A percentile compares a stretch with the other conserved stretches of the same genome.
Evolutionary conservation across 352 stramenopile genomes (phyloP).

Genomic region (Aphanomyces stellatus): DNA sequence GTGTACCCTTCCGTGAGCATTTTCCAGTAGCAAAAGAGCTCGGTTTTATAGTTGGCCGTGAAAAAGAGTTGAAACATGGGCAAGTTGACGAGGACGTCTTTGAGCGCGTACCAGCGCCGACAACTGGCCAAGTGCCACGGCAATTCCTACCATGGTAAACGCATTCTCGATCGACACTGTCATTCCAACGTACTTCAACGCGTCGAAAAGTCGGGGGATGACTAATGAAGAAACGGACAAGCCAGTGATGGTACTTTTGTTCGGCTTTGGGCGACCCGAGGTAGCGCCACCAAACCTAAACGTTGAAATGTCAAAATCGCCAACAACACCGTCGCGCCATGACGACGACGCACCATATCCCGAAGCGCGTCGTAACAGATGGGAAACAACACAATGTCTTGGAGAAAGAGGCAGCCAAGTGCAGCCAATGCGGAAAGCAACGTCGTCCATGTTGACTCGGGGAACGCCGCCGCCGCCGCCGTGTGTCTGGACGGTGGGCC

Average conservation of each 20-base stretch:
- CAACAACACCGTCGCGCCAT: no score
- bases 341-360: slow-evolving; percentile 77
- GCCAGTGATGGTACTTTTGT: slow-evolving; percentile 69
- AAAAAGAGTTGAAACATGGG: slow-evolving; percentile 89
- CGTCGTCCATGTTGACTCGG: slow-evolving; percentile 55
- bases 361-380: slow-evolving; percentile 84
- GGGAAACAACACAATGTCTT: slow-evolving; percentile 80
- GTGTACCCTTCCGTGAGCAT: slow-evolving; percentile 66
- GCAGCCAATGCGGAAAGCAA: slow-evolving; percentile 60
- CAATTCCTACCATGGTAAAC: no score
- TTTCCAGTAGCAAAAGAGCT: slow-evolving; percentile 89
- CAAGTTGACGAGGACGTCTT: slow-evolving; percentile 82
- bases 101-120: slow-evolving; percentile 79
- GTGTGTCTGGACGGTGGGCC: slow-evolving; percentile 27
- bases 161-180: background rate
- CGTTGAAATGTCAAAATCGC: background rate
- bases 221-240: slow-evolving; percentile 77
- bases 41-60: slow-evolving; percentile 78
- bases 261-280: slow-evolving; percentile 63
- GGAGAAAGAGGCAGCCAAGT: slow-evolving; percentile 68
- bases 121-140: slow-evolving; percentile 90
- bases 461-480: slow-evolving; percentile 36
- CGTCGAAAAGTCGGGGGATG: slow-evolving; percentile 71
- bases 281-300: slow-evolving; percentile 56
- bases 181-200: slow-evolving; percentile 30